Evolutionary conservation across 768 basidiomycete genomes (phyloP), one percentile per base, ranked within the genome.

Genomic region (Russula emetica): DNA sequence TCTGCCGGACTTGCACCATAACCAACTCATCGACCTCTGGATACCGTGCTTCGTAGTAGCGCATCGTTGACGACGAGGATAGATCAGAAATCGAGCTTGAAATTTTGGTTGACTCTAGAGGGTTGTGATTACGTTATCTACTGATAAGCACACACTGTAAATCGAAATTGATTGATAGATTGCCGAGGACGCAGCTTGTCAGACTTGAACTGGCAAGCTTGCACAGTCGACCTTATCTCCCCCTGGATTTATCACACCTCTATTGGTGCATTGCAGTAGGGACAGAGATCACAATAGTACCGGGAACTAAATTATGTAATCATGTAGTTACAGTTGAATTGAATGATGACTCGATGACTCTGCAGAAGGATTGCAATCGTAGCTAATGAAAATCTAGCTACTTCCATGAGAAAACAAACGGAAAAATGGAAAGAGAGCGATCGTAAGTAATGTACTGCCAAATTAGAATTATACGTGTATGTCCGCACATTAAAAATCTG

Each of bases 1-100:
- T 99, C 78, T 97, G 94, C 75, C 92, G 91, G 67, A 99, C 97
- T 74, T 98, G 95, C 14, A 99, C 97, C 96, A 98, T 98, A 76
- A 98, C 97, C 57, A 98, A 87, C 75, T 97, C 92, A 74, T 99
- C 96, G 67, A 97, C 92, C 76, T 98, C 92, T 30, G 94, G 94
- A 73, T 94, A 97, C 70, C 87, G 85, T 72, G 90, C 90, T 74
- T 92, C 87, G 76, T 96, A 97, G 77, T 93, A 98, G 44, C 94
- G 85, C 93, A 95, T 94, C 10, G 59, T 74, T 8, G 36, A 26
- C 18, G 50, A 52, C 3, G 36, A 14, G 18, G 38, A 36, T 36
- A 36, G 13, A 36, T 36, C 36, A 36, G 13, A 36, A 36, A 36
- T 13, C 13, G 36, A 13, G 34, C 34, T 34, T 34, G 8, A 36